Evolutionary conservation across 2,329 filamentous ascomycete genomes (phyloP), one percentile per base, ranked within the genome.

Genomic region (Alternaria sp.): DNA sequence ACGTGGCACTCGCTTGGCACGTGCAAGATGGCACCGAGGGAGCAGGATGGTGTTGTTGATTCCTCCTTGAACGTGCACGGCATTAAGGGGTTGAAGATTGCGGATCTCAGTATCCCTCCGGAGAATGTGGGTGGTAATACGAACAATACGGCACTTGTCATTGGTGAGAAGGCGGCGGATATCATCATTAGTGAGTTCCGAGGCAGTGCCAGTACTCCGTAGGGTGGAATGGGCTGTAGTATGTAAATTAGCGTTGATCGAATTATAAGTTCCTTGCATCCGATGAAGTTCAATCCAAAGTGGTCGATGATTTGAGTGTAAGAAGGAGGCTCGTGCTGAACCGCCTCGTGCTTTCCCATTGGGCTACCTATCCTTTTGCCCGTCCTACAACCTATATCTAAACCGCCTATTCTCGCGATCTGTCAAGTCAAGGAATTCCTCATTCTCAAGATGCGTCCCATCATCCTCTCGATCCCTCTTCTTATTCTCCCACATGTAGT

Each of bases 121-220:
- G 71, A 78, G 61, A 82, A 82, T 61, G 81, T 85, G 5, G 83
- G 79, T 4, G 82, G 79, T 0, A 84, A 85, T 62, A 84, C 83
- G 2, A 82, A 83, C 57, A 82, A 83, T 43, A 83, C 82, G 1
- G 82, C 83, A 1, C 72, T 84, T 57, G 77, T 77, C 17, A 69
- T 78, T 55, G 74, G 75, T 2, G 75, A 77, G 64, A 77, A 74
- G 66, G 75, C 74, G 9, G 75, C 75, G 21, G 69, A 74, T 40
- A 72, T 77, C 3, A 75, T 78, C 32, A 51, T 73, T 10, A 51
- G 43, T 4, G 71, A 73, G 26, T 15, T 73, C 4, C 56, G 54
- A 10, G 64, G 64, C 0, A 30, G 28, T 4, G 15, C 32, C 1
- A 19, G 59, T 3, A 62, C 55, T 5, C 59, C 55, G 1, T 62